phyloP scores from a whole-genome alignment of 768 basidiomycete species.

The Neoboletus subvelutipes region DNA sequence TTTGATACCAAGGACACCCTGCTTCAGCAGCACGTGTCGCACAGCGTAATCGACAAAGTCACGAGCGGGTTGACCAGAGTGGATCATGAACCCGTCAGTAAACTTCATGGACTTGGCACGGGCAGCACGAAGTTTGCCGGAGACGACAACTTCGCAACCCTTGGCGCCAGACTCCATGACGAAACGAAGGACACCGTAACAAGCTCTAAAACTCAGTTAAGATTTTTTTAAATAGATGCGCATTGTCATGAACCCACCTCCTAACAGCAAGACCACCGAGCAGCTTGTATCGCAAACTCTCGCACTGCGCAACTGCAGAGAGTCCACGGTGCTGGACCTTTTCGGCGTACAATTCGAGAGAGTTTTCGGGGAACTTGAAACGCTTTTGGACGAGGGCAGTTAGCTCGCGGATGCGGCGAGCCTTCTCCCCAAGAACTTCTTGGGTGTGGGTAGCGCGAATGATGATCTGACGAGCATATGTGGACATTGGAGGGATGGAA shows the following conservation, averaged over 20 bases:
- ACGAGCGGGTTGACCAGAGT: constrained; percentile 95
- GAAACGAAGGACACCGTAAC: constrained; percentile 99
- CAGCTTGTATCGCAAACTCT: constrained; percentile 97
- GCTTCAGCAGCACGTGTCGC: constrained; percentile 94
- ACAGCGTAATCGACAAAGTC: constrained; percentile 99
- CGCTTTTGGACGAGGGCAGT: constrained; percentile 98
- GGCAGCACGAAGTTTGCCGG: constrained; percentile 98
- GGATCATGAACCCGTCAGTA: constrained; percentile 99
- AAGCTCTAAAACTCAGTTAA: constrained; percentile 56
- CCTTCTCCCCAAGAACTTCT: constrained; percentile 98
- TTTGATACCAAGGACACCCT: constrained; percentile 99
- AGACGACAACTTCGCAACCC: constrained; percentile 99
- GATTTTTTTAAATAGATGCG: too few relatives aligned
- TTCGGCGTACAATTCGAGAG: constrained; percentile 98
- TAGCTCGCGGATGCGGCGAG: constrained; percentile 97
- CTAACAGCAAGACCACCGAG: constrained; percentile 99
- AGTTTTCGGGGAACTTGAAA: constrained; percentile 99
- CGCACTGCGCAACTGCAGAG: constrained; percentile 97
- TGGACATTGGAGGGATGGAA: not conserved
- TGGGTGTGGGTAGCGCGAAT: constrained; percentile 99
- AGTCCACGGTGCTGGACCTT: constrained; percentile 98
- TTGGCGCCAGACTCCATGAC: constrained; percentile 99
- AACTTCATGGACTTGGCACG: constrained; percentile 99
- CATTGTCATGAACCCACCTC: constrained; percentile 55
- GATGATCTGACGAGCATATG: constrained; percentile 67